These are phyloP conservation scores for Hordeum marinum DNA, from an alignment of 176 grass and related monocot genomes.

Conservation along the genomic window DNA sequence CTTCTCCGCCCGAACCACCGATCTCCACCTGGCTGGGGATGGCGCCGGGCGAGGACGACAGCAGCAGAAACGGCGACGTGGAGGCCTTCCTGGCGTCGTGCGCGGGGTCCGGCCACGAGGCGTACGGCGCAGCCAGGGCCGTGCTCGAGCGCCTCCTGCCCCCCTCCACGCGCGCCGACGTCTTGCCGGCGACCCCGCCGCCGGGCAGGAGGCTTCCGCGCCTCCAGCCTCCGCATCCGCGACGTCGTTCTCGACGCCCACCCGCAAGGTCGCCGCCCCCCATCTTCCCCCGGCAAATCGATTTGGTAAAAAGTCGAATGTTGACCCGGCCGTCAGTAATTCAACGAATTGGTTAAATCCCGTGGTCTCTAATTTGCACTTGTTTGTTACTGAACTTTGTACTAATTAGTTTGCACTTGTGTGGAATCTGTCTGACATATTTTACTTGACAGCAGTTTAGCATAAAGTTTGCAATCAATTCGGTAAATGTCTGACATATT, in stretches of 20 bases:
- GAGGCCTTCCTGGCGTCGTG: slow-evolving; percentile 69
- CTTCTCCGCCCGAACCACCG: no score
- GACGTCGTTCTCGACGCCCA: slow-evolving; percentile 51
- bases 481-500: neutral
- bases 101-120: slow-evolving; percentile 59
- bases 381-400: neutral
- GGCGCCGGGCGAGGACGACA: no score
- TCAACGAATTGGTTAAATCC: no score
- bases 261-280: slow-evolving; percentile 38
- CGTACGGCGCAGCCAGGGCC: slow-evolving; percentile 65
- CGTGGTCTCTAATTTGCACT: no score
- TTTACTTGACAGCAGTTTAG: neutral
- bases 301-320: no score
- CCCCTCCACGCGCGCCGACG: slow-evolving; percentile 43
- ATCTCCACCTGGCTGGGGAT: no score
- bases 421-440: neutral
- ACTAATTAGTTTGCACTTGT: no score
- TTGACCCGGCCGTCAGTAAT: no score
- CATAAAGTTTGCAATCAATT: no score
- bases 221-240: slow-evolving; percentile 83
- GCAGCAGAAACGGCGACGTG: slow-evolving; percentile 3
- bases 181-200: slow-evolving; percentile 26
- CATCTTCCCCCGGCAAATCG: no score
- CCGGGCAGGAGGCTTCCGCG: slow-evolving; percentile 52
- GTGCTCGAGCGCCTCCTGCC: slow-evolving; percentile 59